Conservation (phyloP, 441 rosid genomes). For the Erodium chrysanthum region DNA sequence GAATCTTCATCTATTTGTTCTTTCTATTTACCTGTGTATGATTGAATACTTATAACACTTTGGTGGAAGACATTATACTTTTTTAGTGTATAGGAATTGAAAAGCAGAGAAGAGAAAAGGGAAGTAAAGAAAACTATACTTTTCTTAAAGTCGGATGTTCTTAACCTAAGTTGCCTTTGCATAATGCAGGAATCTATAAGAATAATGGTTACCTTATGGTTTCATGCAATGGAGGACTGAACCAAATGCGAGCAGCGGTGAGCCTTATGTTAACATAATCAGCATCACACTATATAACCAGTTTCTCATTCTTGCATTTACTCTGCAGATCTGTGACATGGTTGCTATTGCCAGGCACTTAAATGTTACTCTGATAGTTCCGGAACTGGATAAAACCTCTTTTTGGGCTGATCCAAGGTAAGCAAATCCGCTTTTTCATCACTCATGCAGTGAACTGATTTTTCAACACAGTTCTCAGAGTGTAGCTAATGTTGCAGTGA, state of each 20-base stretch:
- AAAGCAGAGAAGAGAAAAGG: no score
- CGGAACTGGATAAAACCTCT: slow-evolving; percentile 64
- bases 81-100: no score
- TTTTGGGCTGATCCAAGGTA: slow-evolving; percentile 73
- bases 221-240: no score
- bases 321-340: slow-evolving; percentile 62
- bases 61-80: no score
- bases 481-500: slow-evolving; percentile 34
- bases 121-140: no score
- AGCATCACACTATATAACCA: background rate
- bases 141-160: no score
- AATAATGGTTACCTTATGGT: slow-evolving; percentile 41
- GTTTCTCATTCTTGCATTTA: slow-evolving; percentile 2
- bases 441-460: no score
- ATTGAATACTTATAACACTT: no score
- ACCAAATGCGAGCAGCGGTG: slow-evolving; percentile 75
- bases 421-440: background rate
- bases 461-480: no score
- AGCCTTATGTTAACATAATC: slow-evolving; percentile 13
- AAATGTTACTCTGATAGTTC: slow-evolving; percentile 62
- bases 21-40: no score
- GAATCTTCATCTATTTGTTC: background rate
- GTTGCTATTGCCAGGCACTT: slow-evolving; percentile 54
- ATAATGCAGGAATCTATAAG: slow-evolving; percentile 40
- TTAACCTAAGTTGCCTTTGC: background rate